Conservation (phyloP, 1,284 basidiomycete genomes). For the Chalciporus sp. region DNA sequence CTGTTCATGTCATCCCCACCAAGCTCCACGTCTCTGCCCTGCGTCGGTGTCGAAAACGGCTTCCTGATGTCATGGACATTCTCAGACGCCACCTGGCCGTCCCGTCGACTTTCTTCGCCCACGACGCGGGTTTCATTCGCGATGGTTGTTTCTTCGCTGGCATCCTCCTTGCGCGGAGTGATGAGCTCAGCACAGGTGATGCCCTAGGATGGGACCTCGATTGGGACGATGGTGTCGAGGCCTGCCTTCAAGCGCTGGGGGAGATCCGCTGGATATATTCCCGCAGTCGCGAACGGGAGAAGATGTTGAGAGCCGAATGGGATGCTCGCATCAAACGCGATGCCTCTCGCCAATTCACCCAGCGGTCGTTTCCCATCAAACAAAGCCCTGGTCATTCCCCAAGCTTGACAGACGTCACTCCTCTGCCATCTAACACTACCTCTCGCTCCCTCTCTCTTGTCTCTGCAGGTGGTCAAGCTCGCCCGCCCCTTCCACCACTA, state of each 20-base stretch:
- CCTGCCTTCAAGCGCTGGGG: slow-evolving; percentile 71
- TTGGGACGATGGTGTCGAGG: slow-evolving; percentile 66
- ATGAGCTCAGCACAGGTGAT: slow-evolving; percentile 43
- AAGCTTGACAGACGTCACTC: slow-evolving; percentile 23
- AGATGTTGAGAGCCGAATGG: slow-evolving; percentile 65
- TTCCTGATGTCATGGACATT: slow-evolving; percentile 63
- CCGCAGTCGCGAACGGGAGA: slow-evolving; percentile 69
- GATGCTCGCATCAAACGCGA: slow-evolving; percentile 44
- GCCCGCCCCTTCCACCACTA: slow-evolving; percentile 32
- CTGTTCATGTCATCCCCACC: slow-evolving; percentile 38
- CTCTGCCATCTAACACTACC: slow-evolving; percentile 20
- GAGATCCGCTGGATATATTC: slow-evolving; percentile 83
- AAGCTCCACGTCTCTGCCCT: slow-evolving; percentile 48
- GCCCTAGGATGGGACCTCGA: slow-evolving; percentile 46
- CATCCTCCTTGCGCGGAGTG: slow-evolving; percentile 60
- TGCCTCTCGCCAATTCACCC: slow-evolving; percentile 14
- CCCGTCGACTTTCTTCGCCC: slow-evolving; percentile 63
- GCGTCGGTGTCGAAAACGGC: slow-evolving; percentile 49
- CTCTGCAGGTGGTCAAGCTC: slow-evolving; percentile 35
- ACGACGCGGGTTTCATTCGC: slow-evolving; percentile 79
- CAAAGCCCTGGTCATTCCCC: slow-evolving; percentile 34
- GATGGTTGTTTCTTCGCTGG: slow-evolving; percentile 83
- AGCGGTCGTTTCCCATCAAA: slow-evolving; percentile 32
- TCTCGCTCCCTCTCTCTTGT: slow-evolving; percentile 30
- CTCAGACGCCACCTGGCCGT: slow-evolving; percentile 59